Evolutionary conservation across 371 early-diverging fungal species (phyloP).

Genomic region (Blakeslea trispora): DNA sequence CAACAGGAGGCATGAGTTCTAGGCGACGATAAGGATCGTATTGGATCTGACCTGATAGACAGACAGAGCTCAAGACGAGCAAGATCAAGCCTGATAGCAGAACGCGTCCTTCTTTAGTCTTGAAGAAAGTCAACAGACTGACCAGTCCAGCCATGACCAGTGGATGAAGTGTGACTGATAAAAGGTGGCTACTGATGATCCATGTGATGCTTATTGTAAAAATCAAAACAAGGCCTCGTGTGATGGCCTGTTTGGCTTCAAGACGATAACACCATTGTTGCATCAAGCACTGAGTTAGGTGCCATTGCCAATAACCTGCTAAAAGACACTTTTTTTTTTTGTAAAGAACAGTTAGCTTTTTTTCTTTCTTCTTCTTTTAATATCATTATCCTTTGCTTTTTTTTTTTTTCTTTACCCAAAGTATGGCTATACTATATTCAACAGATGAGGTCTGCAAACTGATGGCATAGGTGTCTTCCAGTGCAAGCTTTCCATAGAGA

Average conservation of each 20-base stretch:
- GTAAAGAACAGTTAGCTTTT: no score
- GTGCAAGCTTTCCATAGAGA: slow-evolving; percentile 41
- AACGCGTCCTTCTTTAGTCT: no score
- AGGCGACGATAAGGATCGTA: no score
- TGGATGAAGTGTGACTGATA: no score
- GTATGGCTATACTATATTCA: slow-evolving; percentile 59
- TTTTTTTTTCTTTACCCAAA: slow-evolving; percentile 58
- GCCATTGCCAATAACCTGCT: slow-evolving; percentile 43
- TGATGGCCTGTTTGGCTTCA: slow-evolving; percentile 58
- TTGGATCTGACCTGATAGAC: slow-evolving; percentile 15
- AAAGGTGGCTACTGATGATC: no score
- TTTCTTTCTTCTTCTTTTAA: no score
- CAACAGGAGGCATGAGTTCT: no score
- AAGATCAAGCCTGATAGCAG: no score
- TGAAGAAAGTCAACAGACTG: slow-evolving; percentile 4
- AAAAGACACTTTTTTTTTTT: slow-evolving; percentile 22
- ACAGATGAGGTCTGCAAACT: slow-evolving; percentile 49
- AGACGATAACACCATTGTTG: slow-evolving; percentile 64
- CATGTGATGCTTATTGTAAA: no score
- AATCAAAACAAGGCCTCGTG: slow-evolving; percentile 60
- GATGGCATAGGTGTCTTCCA: slow-evolving; percentile 39
- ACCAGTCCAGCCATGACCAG: no score
- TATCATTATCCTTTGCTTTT: no score
- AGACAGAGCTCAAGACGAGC: no score
- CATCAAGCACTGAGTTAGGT: slow-evolving; percentile 59